Evolutionary conservation across 805 yeast species (phyloP), one percentile per base, ranked within the genome.

Genomic region (Komagataella pastoris): DNA sequence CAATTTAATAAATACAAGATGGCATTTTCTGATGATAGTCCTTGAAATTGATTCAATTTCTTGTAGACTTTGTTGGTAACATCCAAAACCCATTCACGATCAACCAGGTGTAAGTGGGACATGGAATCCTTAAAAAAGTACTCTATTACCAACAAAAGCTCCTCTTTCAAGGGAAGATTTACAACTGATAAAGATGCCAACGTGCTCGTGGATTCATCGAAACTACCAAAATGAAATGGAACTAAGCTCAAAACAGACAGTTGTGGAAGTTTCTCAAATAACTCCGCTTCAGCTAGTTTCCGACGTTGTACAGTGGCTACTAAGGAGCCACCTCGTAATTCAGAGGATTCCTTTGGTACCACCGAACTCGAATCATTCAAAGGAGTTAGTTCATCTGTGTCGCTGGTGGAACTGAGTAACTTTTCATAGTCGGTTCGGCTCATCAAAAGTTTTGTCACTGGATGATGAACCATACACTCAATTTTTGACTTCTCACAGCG

Each of bases 401-500:
- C 40, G 4, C 40, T 8, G 12, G 40, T 8, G 14, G 40, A 30
- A 14, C 40, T 30, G n/a, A 30, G n/a, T 4, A 30, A 8, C 14
- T 30, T 30, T 30, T 30, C 40, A 30, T 30, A 30, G 14, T 30
- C 40, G 12, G 40, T 30, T 30, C 40, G 40, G 14, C 40, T 30
- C 36, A 30, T 47, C 36, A 57, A 8, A 12, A 52, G 53, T 45
- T 54, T 57, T 3, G 58, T 53, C 3, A 52, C 48, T n/a, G 58
- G 58, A 49, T 59, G 61, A 45, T 58, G 57, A 12, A 57, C 51
- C 24, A 58, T 23, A 46, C 62, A 58, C 6, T 53, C 53, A 8
- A 56, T 52, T 17, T 50, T 51, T 3, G 61, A 56, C 17, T 51
- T 52, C 23, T 46, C 54, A 48, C 62, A 59, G 7, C 60, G 53